Conservation (phyloP, 257 asterid genomes). For the Mitragyna speciosa region DNA sequence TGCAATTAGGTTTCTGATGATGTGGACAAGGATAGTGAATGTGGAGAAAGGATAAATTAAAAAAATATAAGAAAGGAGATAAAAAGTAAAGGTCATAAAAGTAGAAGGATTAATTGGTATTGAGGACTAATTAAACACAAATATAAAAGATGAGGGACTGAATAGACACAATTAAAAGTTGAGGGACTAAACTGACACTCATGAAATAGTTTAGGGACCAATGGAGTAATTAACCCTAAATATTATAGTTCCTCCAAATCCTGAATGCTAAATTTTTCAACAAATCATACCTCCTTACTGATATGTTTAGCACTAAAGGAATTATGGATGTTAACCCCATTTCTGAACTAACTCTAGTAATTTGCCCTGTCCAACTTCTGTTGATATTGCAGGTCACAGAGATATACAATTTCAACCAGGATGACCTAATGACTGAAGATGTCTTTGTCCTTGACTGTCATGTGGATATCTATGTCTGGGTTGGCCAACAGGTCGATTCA, state of each 20-base stretch:
- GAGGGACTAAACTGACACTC: too few species aligned
- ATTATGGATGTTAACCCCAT: neutral
- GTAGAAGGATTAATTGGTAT: too few species aligned
- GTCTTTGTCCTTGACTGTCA: constrained; percentile 85
- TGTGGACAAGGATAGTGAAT: too few species aligned
- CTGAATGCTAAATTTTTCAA: neutral
- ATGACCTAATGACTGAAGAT: constrained; percentile 97
- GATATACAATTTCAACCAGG: constrained; percentile 87
- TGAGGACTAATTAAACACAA: too few species aligned
- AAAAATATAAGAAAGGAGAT: too few species aligned
- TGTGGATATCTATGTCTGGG: constrained; percentile 88
- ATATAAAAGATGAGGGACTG: too few species aligned
- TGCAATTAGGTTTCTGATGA: too few species aligned
- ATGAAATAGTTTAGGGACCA: too few species aligned
- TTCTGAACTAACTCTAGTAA: neutral
- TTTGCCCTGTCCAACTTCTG: constrained; percentile 14
- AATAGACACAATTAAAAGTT: too few species aligned
- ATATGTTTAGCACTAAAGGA: neutral
- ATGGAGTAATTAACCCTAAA: too few species aligned
- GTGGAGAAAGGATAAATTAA: too few species aligned
- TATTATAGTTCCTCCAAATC: neutral
- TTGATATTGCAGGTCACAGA: constrained; percentile 70
- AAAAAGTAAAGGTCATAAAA: too few species aligned
- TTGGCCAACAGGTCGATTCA: constrained; percentile 76
- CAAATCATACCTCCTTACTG: neutral